Conservation (phyloP, 441 rosid species). For the Syzygium malaccense region DNA sequence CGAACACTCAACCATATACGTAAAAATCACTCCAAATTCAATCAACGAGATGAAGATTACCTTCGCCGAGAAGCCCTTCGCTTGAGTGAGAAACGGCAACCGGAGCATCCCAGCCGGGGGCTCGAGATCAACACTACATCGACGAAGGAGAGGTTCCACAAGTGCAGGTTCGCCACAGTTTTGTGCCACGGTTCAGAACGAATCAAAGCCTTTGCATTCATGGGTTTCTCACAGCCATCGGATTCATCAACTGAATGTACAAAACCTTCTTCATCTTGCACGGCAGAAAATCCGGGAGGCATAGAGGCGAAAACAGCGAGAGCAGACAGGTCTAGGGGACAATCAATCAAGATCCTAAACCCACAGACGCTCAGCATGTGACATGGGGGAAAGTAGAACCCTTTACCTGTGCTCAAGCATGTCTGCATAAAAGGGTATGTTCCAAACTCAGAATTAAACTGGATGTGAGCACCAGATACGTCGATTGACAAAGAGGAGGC, state of each 20-base stretch:
- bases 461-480: background rate
- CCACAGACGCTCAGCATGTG: slow-evolving; percentile 56
- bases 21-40: background rate
- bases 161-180: slow-evolving; percentile 51
- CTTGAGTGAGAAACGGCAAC: slow-evolving; percentile 62
- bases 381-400: slow-evolving; percentile 63
- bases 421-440: slow-evolving; percentile 31
- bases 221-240: slow-evolving; percentile 22
- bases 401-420: slow-evolving; percentile 69
- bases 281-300: slow-evolving; percentile 15
- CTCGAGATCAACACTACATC: slow-evolving; percentile 65
- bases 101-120: slow-evolving; percentile 76
- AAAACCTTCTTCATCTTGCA: slow-evolving; percentile 14
- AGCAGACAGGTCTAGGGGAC: slow-evolving; percentile 77
- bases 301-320: slow-evolving; percentile 62
- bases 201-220: slow-evolving; percentile 37
- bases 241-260: slow-evolving; percentile 4
- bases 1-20: background rate
- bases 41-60: slow-evolving; percentile 20
- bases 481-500: background rate
- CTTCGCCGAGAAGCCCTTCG: slow-evolving; percentile 61
- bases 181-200: slow-evolving; percentile 79
- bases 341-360: slow-evolving; percentile 65
- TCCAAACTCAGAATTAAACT: background rate
- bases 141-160: slow-evolving; percentile 71